Conservation (phyloP, 805 yeast species). For the Kodamaea fukazawae region DNA sequence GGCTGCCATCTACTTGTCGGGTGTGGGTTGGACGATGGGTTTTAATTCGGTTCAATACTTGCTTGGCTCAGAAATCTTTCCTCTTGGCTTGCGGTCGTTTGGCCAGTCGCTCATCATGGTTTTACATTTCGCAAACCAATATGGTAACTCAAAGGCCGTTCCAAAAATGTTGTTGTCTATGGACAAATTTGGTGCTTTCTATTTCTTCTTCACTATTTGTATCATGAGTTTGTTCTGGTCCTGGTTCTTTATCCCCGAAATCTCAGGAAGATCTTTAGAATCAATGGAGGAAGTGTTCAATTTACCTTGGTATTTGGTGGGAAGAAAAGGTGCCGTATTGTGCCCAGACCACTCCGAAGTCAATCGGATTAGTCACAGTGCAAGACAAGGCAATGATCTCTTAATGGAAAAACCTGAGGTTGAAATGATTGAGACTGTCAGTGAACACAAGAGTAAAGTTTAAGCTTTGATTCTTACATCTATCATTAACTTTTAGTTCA, state of each 20-base stretch:
- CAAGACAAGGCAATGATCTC: not conserved
- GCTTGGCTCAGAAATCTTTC: conserved; percentile 25
- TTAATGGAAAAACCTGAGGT: not conserved
- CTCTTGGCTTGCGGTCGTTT: conserved; percentile 23
- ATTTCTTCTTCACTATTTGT: conserved; percentile 21
- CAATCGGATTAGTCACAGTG: conserved; percentile 15
- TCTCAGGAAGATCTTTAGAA: conserved; percentile 26
- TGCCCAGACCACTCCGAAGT: conserved; percentile 28
- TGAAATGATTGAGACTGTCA: conserved; percentile 3
- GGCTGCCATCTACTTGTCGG: conserved; percentile 24
- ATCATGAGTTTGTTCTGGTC: conserved; percentile 20
- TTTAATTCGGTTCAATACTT: conserved; percentile 24
- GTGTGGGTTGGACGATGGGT: conserved; percentile 26
- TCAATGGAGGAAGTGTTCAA: conserved; percentile 26
- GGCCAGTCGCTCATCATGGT: conserved; percentile 24
- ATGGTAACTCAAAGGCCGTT: conserved; percentile 26
- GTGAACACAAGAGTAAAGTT: not conserved
- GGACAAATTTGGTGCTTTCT: conserved; percentile 23
- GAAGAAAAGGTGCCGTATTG: conserved; percentile 23
- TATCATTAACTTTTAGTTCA: not conserved
- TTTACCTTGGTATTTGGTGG: conserved; percentile 26
- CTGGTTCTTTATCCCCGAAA: conserved; percentile 26
- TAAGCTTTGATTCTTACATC: not conserved
- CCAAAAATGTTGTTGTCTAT: conserved; percentile 23
- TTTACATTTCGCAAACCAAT: conserved; percentile 26